Conservation (phyloP, 345 rosid species). For the Populus nigra region DNA sequence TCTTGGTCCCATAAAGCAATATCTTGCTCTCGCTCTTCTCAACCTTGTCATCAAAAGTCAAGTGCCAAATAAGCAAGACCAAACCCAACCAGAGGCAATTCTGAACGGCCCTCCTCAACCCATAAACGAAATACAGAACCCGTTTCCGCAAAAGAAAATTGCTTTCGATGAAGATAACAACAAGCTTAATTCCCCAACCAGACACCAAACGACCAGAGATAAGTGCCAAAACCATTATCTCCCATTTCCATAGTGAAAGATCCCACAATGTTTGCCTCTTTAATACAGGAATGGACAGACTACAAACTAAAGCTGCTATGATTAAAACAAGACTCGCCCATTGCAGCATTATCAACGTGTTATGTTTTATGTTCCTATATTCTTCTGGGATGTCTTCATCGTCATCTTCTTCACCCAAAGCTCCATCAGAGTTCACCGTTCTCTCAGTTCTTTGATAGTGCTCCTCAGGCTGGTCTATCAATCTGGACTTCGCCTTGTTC, state of each 20-base stretch:
- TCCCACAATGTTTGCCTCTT: conserved; percentile 37
- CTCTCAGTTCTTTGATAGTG: conserved; percentile 9
- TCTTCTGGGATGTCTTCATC: conserved; percentile 38
- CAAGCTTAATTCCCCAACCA: conserved; percentile 38
- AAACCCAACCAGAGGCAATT: conserved; percentile 45
- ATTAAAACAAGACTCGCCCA: conserved; percentile 31
- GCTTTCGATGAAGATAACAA: conserved; percentile 37
- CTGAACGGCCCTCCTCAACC: conserved; percentile 43
- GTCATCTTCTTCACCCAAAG: conserved; percentile 17
- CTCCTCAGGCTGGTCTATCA: conserved; percentile 42
- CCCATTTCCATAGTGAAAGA: conserved; percentile 56
- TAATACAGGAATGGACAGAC: conserved; percentile 24
- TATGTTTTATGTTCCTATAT: conserved; percentile 16
- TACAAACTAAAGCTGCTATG: conserved; percentile 33
- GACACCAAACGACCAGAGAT: conserved; percentile 45
- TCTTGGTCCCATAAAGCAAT: conserved; percentile 38
- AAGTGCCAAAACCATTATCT: conserved; percentile 36
- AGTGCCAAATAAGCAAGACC: conserved; percentile 38
- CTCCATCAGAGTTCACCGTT: conserved; percentile 7
- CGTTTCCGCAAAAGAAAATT: conserved; percentile 42
- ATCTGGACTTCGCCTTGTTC: conserved; percentile 42
- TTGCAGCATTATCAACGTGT: conserved; percentile 25
- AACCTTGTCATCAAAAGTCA: conserved; percentile 25
- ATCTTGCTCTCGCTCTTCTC: conserved; percentile 32
- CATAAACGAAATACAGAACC: conserved; percentile 53